Evolutionary conservation across 495 filamentous ascomycete genomes (phyloP).

Genomic region (Cudoniella acicularis): DNA sequence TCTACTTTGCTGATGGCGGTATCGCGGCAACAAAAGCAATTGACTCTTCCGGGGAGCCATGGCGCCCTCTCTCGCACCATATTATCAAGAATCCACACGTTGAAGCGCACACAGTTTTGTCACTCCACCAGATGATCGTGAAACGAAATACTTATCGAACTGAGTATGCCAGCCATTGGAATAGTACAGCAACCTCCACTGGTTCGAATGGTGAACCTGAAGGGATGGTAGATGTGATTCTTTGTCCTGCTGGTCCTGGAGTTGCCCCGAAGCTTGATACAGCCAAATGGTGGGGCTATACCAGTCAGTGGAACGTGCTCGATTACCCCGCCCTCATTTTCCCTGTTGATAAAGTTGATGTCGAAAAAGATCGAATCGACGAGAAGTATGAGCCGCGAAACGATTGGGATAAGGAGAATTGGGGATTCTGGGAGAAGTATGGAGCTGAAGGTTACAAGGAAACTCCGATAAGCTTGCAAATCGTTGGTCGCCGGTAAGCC

Average conservation of each 20-base stretch:
- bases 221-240: conserved; percentile 61
- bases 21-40: conserved; percentile 44
- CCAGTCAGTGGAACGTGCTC: conserved; percentile 68
- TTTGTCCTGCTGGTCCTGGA: conserved; percentile 59
- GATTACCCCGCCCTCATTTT: conserved; percentile 62
- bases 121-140: conserved; percentile 30
- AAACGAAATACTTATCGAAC: conserved; percentile 55
- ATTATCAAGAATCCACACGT: conserved; percentile 47
- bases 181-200: conserved; percentile 33
- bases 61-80: conserved; percentile 43
- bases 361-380: conserved; percentile 21
- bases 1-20: conserved; percentile 57
- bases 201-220: conserved; percentile 11
- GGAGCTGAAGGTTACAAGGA: conserved; percentile 32
- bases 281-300: conserved; percentile 68
- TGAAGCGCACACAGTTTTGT: conserved; percentile 33
- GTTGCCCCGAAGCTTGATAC: conserved; percentile 57
- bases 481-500: conserved; percentile 42
- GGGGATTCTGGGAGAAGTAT: conserved; percentile 30
- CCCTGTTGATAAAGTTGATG: conserved; percentile 47
- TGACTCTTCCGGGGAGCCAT: conserved; percentile 54
- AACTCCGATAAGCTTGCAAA: conserved; percentile 52
- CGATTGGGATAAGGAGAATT: conserved; percentile 30
- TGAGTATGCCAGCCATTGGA: conserved; percentile 59
- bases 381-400: conserved; percentile 41